Base-by-base conservation (phyloP, 257 asterid species). In the Nicotiana noctiflora region DNA sequence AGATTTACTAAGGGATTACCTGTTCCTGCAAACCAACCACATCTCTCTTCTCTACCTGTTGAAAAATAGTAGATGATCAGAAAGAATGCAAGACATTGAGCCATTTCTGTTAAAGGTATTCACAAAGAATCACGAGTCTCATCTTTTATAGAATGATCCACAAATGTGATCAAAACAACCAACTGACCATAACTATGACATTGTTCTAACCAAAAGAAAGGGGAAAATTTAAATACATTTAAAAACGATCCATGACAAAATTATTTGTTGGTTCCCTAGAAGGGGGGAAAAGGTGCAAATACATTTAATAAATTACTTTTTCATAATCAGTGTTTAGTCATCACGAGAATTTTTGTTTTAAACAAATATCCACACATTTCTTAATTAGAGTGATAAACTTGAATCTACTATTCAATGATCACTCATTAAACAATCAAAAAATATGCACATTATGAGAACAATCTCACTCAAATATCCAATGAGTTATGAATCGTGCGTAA, bases 1-100 rank as follows among this genome's bases (percentile, higher is more conserved):
- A 68, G 80, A 77, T 25, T 14, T 37, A 10, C 9, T 19, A 27
- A 59, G 76, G 27, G 77, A 68, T 65, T 85, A 95, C 97, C 97
- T 94, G 99, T 80, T 96, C 99, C 88, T 92, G 99, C 86, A 90
- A 84, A 67, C 98, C 98, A 70, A 93, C 91, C 72, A 92, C 84
- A 80, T 96, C 99, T 84, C 84, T 94, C 91, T 92, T 96, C 66
- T 96, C 98, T 21, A 95, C 98, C 99, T 94, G 98, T 79, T 76
- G 75, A 83, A 81, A 84, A 85, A 40, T 61, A 40, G 77, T 64
- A 17, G 23, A 53, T 55, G 32, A 86, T 55, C 85, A 84, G 77
- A 77, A 55, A 56, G 61, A 79, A 60, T 15, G 68, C 31, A 68
- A 62, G 29, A 31, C 31, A 60, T 12, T 70, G 77, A 61, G 76